phyloP scores from a whole-genome alignment of 108 stramenopile species.

The Cyclotella kingstonii region DNA sequence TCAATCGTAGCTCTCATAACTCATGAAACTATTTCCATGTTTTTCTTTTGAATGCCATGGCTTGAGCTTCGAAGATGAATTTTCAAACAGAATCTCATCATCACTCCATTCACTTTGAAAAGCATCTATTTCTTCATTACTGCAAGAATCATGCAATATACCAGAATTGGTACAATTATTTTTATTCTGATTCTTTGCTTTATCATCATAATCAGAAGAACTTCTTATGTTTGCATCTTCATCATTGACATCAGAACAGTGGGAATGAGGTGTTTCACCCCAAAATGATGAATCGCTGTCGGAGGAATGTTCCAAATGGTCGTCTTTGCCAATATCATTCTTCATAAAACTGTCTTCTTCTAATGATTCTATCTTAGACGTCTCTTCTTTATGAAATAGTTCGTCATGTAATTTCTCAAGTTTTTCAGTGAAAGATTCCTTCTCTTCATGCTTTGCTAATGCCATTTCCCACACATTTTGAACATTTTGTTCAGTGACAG shows the following conservation, averaged over 20 bases:
- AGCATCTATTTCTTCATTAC: background rate
- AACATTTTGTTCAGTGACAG: background rate
- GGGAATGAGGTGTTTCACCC: no score
- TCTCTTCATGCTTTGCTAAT: constrained; percentile 18
- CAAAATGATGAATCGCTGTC: background rate
- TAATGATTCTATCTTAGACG: no score
- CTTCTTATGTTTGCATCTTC: background rate
- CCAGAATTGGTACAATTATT: background rate
- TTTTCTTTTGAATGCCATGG: constrained; percentile 25
- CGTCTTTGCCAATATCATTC: background rate
- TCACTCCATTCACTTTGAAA: constrained; percentile 8
- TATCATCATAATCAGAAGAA: background rate
- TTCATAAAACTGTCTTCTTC: constrained; percentile 4
- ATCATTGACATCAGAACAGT: background rate
- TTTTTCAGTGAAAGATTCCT: constrained; percentile 10
- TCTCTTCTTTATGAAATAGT: no score
- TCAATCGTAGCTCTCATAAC: constrained; percentile 43
- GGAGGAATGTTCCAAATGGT: background rate
- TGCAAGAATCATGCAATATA: background rate
- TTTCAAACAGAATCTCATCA: constrained; percentile 4
- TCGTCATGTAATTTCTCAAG: no score
- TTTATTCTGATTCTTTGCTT: background rate
- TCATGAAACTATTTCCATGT: constrained; percentile 12
- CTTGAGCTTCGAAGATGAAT: background rate
- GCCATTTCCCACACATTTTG: constrained; percentile 25